Evolutionary conservation across 345 rosid species (phyloP).

Genomic region (Combretum micranthum): DNA sequence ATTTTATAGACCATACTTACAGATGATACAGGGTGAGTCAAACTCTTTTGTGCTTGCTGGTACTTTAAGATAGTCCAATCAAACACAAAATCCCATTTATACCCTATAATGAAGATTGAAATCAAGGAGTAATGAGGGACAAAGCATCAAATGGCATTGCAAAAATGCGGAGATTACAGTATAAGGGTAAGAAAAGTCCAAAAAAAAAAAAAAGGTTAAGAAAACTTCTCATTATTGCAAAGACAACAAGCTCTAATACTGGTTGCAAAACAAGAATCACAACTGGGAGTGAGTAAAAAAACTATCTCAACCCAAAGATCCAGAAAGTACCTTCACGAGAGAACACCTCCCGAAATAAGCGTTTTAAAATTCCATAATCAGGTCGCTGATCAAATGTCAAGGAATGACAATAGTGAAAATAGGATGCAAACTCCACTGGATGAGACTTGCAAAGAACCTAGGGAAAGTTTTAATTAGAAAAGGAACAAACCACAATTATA

Average conservation of each 20-base stretch:
- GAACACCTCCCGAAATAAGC: slow-evolving; percentile 73
- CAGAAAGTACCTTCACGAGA: slow-evolving; percentile 52
- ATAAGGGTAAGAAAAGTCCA: too few relatives aligned
- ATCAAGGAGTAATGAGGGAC: neutral
- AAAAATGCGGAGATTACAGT: too few relatives aligned
- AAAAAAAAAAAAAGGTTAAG: too few relatives aligned
- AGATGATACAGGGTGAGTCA: slow-evolving; percentile 49
- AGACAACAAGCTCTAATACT: neutral
- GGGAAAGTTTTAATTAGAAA: too few relatives aligned
- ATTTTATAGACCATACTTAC: slow-evolving; percentile 30
- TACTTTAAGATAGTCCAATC: slow-evolving; percentile 54
- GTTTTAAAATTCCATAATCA: slow-evolving; percentile 79
- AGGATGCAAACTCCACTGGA: slow-evolving; percentile 67
- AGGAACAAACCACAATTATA: too few relatives aligned
- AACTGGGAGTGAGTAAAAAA: too few relatives aligned
- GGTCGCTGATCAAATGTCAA: slow-evolving; percentile 75
- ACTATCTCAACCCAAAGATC: neutral
- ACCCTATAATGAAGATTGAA: slow-evolving; percentile 20
- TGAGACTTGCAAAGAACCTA: slow-evolving; percentile 76
- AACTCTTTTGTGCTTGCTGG: slow-evolving; percentile 57
- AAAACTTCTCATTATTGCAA: neutral
- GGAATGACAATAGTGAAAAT: slow-evolving; percentile 83
- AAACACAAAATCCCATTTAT: slow-evolving; percentile 37
- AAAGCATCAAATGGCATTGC: neutral
- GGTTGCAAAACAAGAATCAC: too few relatives aligned